Evolutionary conservation across 306 rosid genomes (phyloP).

Genomic region (Citrullus mucosospermus): DNA sequence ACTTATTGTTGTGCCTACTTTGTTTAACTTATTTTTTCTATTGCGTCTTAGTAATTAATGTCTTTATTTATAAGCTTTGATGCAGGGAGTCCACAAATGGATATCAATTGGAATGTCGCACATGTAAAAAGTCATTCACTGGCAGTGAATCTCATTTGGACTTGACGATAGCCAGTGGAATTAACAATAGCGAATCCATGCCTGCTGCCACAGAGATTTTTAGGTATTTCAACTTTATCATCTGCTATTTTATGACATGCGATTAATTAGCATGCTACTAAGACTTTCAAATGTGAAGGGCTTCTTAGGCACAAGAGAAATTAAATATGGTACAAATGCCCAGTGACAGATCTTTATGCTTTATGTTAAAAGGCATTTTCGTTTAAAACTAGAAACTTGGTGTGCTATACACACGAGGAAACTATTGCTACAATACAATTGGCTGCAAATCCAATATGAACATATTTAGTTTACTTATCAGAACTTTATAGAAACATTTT

Average conservation of each 20-base stretch:
- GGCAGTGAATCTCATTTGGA: slow-evolving; percentile 61
- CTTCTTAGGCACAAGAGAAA: neutral
- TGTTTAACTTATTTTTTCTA: neutral
- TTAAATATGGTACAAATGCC: neutral
- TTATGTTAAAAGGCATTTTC: neutral
- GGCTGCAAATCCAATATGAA: neutral
- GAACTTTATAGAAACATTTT: neutral
- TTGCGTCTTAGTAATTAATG: neutral
- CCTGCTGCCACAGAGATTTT: slow-evolving; percentile 70
- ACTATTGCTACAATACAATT: neutral
- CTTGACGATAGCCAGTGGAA: slow-evolving; percentile 39
- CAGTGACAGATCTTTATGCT: neutral
- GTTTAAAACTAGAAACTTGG: neutral
- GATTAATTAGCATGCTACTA: neutral
- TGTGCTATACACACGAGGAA: neutral
- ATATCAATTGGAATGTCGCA: slow-evolving; percentile 49
- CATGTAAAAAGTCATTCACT: slow-evolving; percentile 60
- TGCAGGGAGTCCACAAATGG: slow-evolving; percentile 46
- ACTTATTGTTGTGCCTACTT: neutral
- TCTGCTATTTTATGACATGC: neutral
- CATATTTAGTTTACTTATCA: neutral
- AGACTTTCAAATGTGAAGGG: neutral
- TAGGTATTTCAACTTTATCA: slow-evolving; percentile 31
- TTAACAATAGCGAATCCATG: slow-evolving; percentile 49
- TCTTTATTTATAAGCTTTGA: slow-evolving; percentile 15